Conservation (phyloP, 352 stramenopile species). For the Phytophthora uliginosa region DNA sequence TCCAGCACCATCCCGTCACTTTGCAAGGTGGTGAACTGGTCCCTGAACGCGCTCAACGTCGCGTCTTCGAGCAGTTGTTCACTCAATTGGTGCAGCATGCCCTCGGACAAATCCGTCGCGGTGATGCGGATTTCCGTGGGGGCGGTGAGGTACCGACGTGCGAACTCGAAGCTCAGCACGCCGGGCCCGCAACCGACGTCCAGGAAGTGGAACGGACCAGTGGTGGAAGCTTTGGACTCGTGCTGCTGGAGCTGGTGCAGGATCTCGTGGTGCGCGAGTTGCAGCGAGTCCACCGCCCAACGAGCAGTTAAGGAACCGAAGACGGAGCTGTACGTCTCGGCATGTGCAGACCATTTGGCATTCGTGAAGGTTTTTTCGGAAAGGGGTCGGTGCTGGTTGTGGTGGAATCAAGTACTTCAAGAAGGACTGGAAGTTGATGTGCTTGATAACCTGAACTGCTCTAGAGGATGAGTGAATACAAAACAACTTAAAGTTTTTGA, state of each 20-base stretch:
- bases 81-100: conserved; percentile 50
- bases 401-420: neutral
- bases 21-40: conserved; percentile 45
- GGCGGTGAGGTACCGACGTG: conserved; percentile 32
- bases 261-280: conserved; percentile 39
- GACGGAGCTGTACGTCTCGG: conserved; percentile 37
- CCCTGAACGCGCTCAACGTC: conserved; percentile 22
- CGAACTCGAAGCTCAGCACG: conserved; percentile 48
- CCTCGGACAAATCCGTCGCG: conserved; percentile 50
- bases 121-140: conserved; percentile 40
- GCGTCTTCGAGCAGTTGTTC: conserved; percentile 30
- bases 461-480: too few relatives aligned
- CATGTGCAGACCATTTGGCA: conserved; percentile 41
- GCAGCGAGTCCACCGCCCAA: conserved; percentile 39
- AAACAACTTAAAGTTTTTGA: too few relatives aligned
- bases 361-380: conserved; percentile 46
- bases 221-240: conserved; percentile 11
- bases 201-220: conserved; percentile 38
- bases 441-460: neutral
- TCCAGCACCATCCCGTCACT: conserved; percentile 50
- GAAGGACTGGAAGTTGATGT: neutral
- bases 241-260: conserved; percentile 28
- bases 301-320: conserved; percentile 28
- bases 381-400: too few relatives aligned
- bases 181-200: conserved; percentile 49